Conservation (phyloP, 1,284 basidiomycete genomes). For the Tylopilus orsonianus region DNA sequence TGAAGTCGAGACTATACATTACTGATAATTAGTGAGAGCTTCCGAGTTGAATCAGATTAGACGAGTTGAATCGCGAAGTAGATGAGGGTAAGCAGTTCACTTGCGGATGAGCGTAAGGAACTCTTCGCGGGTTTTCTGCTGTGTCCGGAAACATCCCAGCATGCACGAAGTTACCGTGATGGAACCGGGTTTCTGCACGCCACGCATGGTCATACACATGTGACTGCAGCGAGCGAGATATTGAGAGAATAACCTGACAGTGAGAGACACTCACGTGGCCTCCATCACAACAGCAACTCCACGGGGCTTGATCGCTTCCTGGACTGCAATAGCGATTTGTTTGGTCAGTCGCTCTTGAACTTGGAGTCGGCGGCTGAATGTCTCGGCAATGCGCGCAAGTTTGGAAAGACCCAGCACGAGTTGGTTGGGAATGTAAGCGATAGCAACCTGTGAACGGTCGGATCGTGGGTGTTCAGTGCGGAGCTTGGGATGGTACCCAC, state of each 20-base stretch:
- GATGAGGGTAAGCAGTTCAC: conserved; percentile 30
- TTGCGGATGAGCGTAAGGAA: conserved; percentile 79
- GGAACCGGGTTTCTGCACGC: conserved; percentile 97
- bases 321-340: conserved; percentile 95
- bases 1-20: conserved; percentile 19
- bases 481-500: conserved; percentile 46
- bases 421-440: conserved; percentile 95
- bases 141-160: conserved; percentile 96
- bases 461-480: conserved; percentile 18
- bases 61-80: conserved; percentile 38
- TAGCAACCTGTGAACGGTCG: conserved; percentile 51
- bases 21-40: conserved; percentile 20
- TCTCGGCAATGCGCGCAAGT: conserved; percentile 96
- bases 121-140: conserved; percentile 97
- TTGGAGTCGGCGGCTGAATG: conserved; percentile 92
- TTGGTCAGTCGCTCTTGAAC: conserved; percentile 98
- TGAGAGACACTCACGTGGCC: conserved; percentile 71
- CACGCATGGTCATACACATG: conserved; percentile 99
- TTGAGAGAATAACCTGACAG: conserved; percentile 12
- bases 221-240: conserved; percentile 58
- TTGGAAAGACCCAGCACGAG: conserved; percentile 97
- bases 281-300: conserved; percentile 99
- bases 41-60: conserved; percentile 38
- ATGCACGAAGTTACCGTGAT: conserved; percentile 98
- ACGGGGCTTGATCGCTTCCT: conserved; percentile 95